Evolutionary conservation across 139 green algal genomes (phyloP).

Genomic region (Coccomyxa sp.): DNA sequence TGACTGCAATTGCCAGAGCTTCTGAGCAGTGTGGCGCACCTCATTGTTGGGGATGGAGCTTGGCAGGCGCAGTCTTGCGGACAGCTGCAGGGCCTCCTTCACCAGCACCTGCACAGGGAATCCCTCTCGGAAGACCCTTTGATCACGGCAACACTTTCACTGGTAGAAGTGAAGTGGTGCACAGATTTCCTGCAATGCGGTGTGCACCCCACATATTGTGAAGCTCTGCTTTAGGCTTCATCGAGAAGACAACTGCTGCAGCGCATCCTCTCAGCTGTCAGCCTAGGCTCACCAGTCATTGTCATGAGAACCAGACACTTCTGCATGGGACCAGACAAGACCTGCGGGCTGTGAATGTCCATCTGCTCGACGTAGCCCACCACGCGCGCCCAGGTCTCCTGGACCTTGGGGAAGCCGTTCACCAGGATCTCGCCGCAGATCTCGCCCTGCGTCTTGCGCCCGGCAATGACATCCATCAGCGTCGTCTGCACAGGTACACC

Average conservation of each 20-base stretch:
- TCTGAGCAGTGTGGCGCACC: too few species aligned
- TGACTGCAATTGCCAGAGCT: too few species aligned
- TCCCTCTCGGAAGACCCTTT: not conserved
- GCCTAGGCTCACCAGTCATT: not conserved
- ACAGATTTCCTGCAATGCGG: too few species aligned
- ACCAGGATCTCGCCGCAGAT: slow-evolving; percentile 64
- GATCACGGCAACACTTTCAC: not conserved
- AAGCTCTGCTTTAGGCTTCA: too few species aligned
- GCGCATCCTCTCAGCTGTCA: not conserved
- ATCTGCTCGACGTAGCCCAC: slow-evolving; percentile 53
- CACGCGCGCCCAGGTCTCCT: slow-evolving; percentile 59
- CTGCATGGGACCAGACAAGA: not conserved
- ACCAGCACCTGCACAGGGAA: slow-evolving; percentile 41
- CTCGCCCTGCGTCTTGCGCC: slow-evolving; percentile 69
- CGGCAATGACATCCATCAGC: slow-evolving; percentile 72
- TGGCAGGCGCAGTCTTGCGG: slow-evolving; percentile 56
- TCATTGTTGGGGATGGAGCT: slow-evolving; percentile 6
- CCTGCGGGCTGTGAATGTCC: slow-evolving; percentile 20
- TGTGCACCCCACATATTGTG: too few species aligned
- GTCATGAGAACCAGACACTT: not conserved
- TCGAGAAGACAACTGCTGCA: not conserved
- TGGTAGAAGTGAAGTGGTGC: too few species aligned
- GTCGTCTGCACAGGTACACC: slow-evolving; percentile 66
- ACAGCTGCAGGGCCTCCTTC: slow-evolving; percentile 53
- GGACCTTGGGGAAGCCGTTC: slow-evolving; percentile 61